phyloP scores from a whole-genome alignment of 164 flowering plant species.

The Aristolochia fimbriata region DNA sequence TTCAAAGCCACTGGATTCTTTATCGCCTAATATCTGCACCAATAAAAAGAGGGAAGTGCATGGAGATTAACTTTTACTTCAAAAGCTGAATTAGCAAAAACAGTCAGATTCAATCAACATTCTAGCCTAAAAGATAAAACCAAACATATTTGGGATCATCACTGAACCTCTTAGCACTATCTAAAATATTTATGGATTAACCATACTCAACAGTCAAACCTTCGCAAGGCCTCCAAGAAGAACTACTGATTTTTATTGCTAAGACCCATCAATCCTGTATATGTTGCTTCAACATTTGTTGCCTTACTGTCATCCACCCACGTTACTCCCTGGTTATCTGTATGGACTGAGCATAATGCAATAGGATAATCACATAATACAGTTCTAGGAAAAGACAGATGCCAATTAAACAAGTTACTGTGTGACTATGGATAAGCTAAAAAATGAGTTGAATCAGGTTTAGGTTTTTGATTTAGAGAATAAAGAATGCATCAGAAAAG shows the following conservation, averaged over 20 bases:
- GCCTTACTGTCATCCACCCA: conserved; percentile 54
- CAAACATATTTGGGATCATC: no score
- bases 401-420: no score
- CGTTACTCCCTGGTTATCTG: conserved; percentile 23
- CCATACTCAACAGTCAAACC: conserved; percentile 13
- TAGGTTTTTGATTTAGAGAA: no score
- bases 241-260: conserved; percentile 28
- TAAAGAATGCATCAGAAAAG: no score
- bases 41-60: neutral
- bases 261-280: conserved; percentile 32
- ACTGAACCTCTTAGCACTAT: no score
- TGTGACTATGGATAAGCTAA: no score
- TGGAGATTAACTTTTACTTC: neutral
- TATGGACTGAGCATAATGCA: conserved; percentile 17
- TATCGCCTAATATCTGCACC: conserved; percentile 14
- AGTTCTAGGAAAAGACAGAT: no score
- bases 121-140: no score
- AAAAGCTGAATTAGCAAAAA: neutral
- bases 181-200: no score
- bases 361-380: no score
- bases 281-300: conserved; percentile 39
- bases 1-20: conserved; percentile 28
- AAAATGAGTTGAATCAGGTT: no score
- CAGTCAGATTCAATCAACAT: no score
- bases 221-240: conserved; percentile 44